These are phyloP conservation scores for Salix arbutifolia DNA, from an alignment of 345 rosid species.

Conservation along the genomic window DNA sequence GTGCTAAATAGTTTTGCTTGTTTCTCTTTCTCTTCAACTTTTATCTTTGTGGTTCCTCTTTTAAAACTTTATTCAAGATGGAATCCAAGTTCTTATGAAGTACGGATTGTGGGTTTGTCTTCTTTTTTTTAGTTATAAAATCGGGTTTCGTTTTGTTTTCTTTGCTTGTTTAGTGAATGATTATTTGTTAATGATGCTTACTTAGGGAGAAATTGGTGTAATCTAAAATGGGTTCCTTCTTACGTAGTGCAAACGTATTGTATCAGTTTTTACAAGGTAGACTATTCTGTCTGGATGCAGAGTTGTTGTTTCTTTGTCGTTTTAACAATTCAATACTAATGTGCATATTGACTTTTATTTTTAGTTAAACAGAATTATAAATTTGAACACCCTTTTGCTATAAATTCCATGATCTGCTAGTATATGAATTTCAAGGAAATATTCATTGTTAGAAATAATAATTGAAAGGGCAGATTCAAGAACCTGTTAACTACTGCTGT, in stretches of 20 bases:
- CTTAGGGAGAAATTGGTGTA: background rate
- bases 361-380: constrained; percentile 3
- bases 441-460: background rate
- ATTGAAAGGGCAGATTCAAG: constrained; percentile 3
- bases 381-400: constrained; percentile 15
- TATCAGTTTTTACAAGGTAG: background rate
- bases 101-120: background rate
- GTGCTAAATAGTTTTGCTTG: background rate
- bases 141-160: background rate
- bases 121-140: background rate
- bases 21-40: background rate
- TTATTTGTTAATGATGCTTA: background rate
- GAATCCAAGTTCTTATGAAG: background rate
- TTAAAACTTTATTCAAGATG: background rate
- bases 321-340: constrained; percentile 3
- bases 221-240: background rate
- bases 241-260: background rate
- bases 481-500: background rate
- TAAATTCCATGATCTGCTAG: background rate
- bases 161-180: background rate
- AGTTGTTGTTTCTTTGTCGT: constrained; percentile 3
- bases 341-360: constrained; percentile 17
- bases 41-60: background rate
- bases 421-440: background rate
- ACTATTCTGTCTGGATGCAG: constrained; percentile 14